These are phyloP conservation scores for Aspergillus quadrilineatus DNA, from an alignment of 2,329 filamentous ascomycete species.

Conservation along the genomic window DNA sequence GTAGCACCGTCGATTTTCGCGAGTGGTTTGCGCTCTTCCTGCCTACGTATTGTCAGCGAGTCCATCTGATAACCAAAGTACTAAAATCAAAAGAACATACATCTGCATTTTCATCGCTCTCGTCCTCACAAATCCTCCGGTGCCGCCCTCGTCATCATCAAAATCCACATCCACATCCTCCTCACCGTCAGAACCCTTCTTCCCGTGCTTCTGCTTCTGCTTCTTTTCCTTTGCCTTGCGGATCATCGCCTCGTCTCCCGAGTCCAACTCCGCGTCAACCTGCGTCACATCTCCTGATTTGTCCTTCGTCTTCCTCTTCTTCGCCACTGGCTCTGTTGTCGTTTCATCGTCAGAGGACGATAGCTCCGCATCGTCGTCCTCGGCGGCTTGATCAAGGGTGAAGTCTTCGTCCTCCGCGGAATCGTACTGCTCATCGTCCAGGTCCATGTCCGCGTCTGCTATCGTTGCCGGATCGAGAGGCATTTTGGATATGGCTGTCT, in stretches of 20 bases:
- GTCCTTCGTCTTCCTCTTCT: constrained; percentile 37
- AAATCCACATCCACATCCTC: constrained; percentile 31
- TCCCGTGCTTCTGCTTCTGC: constrained; percentile 39
- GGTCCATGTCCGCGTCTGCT: constrained; percentile 25
- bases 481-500: background rate
- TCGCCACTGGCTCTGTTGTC: constrained; percentile 33
- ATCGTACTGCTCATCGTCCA: constrained; percentile 38
- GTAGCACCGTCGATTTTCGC: constrained; percentile 52
- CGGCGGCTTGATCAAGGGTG: constrained; percentile 34
- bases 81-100: constrained; percentile 13
- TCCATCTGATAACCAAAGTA: background rate
- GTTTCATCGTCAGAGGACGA: constrained; percentile 25
- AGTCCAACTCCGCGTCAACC: constrained; percentile 49
- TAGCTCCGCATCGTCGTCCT: constrained; percentile 26
- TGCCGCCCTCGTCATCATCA: constrained; percentile 40
- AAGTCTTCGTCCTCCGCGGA: constrained; percentile 43
- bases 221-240: constrained; percentile 45
- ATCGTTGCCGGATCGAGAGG: constrained; percentile 5
- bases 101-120: constrained; percentile 50
- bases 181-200: constrained; percentile 31
- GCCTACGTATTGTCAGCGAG: constrained; percentile 29
- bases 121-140: constrained; percentile 55
- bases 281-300: constrained; percentile 18
- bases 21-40: constrained; percentile 50
- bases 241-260: constrained; percentile 59